A percentile compares a stretch with the other conserved stretches of the same genome.
These are phyloP conservation scores for Chlamydomonas sp. DNA, from an alignment of 139 green algal species.

Conservation along the genomic window DNA sequence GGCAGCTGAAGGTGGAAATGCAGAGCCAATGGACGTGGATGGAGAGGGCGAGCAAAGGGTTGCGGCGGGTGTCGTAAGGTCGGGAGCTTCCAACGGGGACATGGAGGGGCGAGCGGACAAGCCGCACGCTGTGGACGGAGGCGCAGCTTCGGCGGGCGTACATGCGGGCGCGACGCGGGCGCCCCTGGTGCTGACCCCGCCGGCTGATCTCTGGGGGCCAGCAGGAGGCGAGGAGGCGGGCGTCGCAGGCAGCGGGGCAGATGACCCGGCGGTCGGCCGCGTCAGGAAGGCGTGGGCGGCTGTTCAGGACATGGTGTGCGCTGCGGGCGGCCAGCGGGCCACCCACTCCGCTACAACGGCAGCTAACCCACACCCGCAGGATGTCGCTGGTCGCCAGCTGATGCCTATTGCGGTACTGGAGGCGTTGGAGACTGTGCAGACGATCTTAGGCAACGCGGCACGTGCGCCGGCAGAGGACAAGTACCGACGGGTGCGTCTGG, in stretches of 20 bases:
- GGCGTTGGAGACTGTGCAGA: conserved; percentile 24
- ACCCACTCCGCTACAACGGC: background rate
- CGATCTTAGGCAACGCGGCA: conserved; percentile 43
- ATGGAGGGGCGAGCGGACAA: too few species aligned
- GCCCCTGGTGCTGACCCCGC: too few species aligned
- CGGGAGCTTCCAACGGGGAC: too few species aligned
- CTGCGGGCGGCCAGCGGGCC: background rate
- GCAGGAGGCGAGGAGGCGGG: conserved; percentile 10
- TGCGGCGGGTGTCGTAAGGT: too few species aligned
- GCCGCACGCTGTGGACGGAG: too few species aligned
- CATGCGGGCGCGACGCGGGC: too few species aligned
- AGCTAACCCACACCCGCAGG: background rate
- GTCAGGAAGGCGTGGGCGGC: conserved; percentile 5
- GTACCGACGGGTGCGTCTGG: conserved; percentile 35
- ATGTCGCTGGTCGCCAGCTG: background rate
- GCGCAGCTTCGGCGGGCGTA: too few species aligned
- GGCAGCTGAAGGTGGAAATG: too few species aligned
- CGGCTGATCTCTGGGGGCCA: background rate
- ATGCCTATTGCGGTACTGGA: background rate
- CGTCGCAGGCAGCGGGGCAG: conserved; percentile 17
- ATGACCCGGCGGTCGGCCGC: conserved; percentile 15
- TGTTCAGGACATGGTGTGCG: conserved; percentile 5
- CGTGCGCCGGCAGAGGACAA: conserved; percentile 24
- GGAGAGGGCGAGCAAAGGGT: too few species aligned
- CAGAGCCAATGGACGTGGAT: too few species aligned